phyloP scores from a whole-genome alignment of 768 basidiomycete genomes.

The Phaeotremella skinneri region DNA sequence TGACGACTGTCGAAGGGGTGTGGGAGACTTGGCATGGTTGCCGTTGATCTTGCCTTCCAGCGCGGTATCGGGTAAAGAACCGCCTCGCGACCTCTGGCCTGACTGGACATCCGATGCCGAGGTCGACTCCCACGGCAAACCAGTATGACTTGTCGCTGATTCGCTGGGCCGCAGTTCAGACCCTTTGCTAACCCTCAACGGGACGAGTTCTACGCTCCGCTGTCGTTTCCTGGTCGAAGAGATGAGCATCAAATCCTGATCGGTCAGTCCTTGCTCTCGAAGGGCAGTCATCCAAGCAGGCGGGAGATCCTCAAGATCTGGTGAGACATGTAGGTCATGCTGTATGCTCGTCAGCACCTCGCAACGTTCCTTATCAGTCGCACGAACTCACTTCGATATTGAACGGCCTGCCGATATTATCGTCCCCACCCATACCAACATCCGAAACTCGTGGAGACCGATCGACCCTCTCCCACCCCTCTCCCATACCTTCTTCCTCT shows the following conservation, averaged over 20 bases:
- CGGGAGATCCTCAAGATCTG: constrained; percentile 31
- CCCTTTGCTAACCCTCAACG: neutral
- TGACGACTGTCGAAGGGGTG: too few relatives aligned
- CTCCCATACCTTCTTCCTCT: constrained; percentile 8
- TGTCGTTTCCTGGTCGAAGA: constrained; percentile 24
- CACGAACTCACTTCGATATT: constrained; percentile 34
- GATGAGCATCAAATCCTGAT: constrained; percentile 34
- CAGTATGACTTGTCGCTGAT: too few relatives aligned
- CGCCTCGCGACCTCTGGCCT: too few relatives aligned
- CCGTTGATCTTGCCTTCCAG: too few relatives aligned
- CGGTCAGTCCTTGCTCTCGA: constrained; percentile 32
- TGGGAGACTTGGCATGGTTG: too few relatives aligned
- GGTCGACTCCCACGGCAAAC: too few relatives aligned
- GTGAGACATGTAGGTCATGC: constrained; percentile 43
- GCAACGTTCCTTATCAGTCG: neutral
- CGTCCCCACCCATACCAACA: constrained; percentile 23
- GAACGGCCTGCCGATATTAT: constrained; percentile 35
- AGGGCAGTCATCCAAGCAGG: constrained; percentile 30
- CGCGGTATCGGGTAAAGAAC: too few relatives aligned
- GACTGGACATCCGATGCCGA: too few relatives aligned
- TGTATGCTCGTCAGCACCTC: constrained; percentile 12
- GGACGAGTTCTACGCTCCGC: too few relatives aligned
- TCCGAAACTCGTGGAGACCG: neutral
- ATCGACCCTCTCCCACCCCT: constrained; percentile 4
- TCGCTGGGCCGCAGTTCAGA: neutral